Base-by-base conservation (phyloP, 1,139 yeast species). In the Yamadazyma taylorii region DNA sequence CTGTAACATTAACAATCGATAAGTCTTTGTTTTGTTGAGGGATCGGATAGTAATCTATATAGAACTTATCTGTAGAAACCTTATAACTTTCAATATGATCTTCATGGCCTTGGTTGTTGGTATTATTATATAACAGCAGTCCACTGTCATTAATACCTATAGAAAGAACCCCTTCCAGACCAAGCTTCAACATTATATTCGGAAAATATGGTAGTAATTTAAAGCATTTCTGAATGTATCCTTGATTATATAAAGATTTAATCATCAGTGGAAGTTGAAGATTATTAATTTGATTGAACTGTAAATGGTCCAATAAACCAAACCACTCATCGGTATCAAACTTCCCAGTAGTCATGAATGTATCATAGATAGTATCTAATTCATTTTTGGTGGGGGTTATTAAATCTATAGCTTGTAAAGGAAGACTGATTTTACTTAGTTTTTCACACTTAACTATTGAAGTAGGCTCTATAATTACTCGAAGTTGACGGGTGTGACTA, bases 141-240 rank as follows among this genome's bases (percentile, higher is more conserved):
- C 37, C 29, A 8, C 41, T 26, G 3, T 30, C 32, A 9, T 31
- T 37, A 7, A 26, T 37, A 24, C 64, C 58, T 10, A 85, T 56
- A 7, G 73, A 43, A 5, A 82, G 36, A 0, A 85, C 73, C 0
- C 96, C 96, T 27, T 75, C 60, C 2, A 69, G 51, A 0, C 96
- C 96, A 34, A 79, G 71, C 51, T 87, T 88, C 12, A 88, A 66
- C 22, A 83, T 50, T 4, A 87, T 61, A 44, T 73, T 76, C n/a
- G 87, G 89, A 32, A 84, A 66, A 49, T 69, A 87, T 0, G 96
- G 96, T 13, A 86, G 61, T 8, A 87, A 48, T 47, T 81, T 84
- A 48, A 85, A 73, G 1, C 85, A 77, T 51, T 82, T 85, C 53
- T 85, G 94, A 13, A 84, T 64, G 3, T 73, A 58, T 0, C 96